phyloP scores from a whole-genome alignment of 495 filamentous ascomycete species.

The Penicillium verhagenii region DNA sequence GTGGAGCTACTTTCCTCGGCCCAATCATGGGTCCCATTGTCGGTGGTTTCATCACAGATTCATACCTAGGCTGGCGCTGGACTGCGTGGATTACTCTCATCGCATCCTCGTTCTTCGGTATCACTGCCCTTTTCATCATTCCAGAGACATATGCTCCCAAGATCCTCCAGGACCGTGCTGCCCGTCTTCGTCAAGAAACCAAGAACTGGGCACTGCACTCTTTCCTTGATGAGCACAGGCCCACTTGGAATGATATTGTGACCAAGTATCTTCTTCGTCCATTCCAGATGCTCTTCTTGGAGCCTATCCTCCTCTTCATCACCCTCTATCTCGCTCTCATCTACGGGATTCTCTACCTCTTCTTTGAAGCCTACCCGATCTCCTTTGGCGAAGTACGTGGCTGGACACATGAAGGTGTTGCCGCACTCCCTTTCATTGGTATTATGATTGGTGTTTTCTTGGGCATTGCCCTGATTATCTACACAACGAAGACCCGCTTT shows the following conservation, averaged over 20 bases:
- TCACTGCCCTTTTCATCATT: constrained; percentile 49
- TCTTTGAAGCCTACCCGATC: constrained; percentile 61
- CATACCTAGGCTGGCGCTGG: constrained; percentile 62
- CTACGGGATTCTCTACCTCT: constrained; percentile 64
- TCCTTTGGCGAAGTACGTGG: constrained; percentile 54
- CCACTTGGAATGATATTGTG: constrained; percentile 45
- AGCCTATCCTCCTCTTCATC: constrained; percentile 59
- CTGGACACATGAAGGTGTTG: constrained; percentile 47
- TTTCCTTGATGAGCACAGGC: constrained; percentile 54
- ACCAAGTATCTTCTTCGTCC: constrained; percentile 58
- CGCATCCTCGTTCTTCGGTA: constrained; percentile 47
- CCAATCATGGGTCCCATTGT: constrained; percentile 24
- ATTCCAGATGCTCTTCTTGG: constrained; percentile 55
- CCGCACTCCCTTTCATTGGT: constrained; percentile 59
- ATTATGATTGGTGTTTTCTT: constrained; percentile 56
- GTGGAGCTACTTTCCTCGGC: constrained; percentile 53
- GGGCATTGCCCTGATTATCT: constrained; percentile 47
- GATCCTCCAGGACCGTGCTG: constrained; percentile 56
- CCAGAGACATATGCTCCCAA: constrained; percentile 61
- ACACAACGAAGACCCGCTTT: constrained; percentile 51
- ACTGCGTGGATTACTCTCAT: constrained; percentile 65
- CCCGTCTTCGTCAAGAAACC: constrained; percentile 56
- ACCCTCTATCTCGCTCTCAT: constrained; percentile 51
- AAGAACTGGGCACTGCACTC: constrained; percentile 61
- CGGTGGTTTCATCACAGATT: constrained; percentile 58